Evolutionary conservation across 2,329 filamentous ascomycete genomes (phyloP).

Genomic region (Colletotrichum shisoi): DNA sequence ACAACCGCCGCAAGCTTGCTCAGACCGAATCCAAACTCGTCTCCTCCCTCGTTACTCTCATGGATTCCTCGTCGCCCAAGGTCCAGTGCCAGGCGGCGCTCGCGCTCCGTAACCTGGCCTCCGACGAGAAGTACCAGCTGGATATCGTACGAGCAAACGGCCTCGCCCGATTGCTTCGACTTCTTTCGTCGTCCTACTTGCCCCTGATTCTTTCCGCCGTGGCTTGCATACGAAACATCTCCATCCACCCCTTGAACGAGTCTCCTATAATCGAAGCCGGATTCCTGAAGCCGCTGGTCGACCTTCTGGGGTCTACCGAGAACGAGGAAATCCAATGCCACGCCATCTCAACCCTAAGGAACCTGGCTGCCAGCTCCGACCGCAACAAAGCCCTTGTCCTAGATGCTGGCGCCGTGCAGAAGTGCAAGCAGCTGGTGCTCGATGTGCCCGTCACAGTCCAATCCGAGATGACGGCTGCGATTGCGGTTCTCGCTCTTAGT

Average conservation of each 20-base stretch:
- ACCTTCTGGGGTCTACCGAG: slow-evolving; percentile 91
- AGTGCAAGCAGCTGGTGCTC: slow-evolving; percentile 96
- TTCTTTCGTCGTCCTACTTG: slow-evolving; percentile 93
- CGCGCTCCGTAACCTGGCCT: slow-evolving; percentile 91
- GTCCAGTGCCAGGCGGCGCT: slow-evolving; percentile 97
- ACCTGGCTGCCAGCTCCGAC: slow-evolving; percentile 94
- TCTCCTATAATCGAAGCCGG: slow-evolving; percentile 98
- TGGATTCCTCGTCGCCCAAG: slow-evolving; percentile 97
- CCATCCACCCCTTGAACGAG: slow-evolving; percentile 96
- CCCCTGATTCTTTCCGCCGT: slow-evolving; percentile 96
- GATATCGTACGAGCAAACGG: slow-evolving; percentile 94
- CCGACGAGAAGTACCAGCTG: slow-evolving; percentile 97
- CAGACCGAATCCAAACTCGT: slow-evolving; percentile 91
- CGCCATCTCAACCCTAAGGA: slow-evolving; percentile 94
- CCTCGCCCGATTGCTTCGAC: slow-evolving; percentile 81
- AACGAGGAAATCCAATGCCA: slow-evolving; percentile 99
- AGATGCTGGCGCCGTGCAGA: slow-evolving; percentile 95
- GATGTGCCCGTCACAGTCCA: slow-evolving; percentile 94
- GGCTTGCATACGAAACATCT: slow-evolving; percentile 98
- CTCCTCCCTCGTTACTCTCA: slow-evolving; percentile 90
- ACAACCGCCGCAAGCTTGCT: slow-evolving; percentile 88
- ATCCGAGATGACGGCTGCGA: slow-evolving; percentile 99
- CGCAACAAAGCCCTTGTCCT: slow-evolving; percentile 97
- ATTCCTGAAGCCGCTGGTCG: slow-evolving; percentile 91
- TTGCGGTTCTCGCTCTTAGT: slow-evolving; percentile 92